Evolutionary conservation across 148 eudicot genomes (phyloP).

Genomic region (Rhododendron kiyosumense): DNA sequence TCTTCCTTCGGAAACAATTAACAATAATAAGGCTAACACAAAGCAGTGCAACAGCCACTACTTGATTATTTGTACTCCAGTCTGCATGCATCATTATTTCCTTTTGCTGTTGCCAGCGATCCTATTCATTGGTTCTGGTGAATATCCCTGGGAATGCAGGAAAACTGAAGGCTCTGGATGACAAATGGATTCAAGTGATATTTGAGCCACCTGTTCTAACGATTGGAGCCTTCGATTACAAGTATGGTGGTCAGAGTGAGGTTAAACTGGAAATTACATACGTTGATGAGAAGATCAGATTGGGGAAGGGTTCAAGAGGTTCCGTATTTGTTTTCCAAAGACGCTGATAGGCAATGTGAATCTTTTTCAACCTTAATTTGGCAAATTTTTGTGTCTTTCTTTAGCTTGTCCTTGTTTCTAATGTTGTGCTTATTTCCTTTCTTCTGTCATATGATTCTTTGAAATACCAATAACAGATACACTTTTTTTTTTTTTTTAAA

Average conservation of each 20-base stretch:
- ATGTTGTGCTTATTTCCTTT: not conserved
- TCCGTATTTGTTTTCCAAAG: constrained; percentile 92
- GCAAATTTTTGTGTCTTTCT: not conserved
- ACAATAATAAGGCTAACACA: not conserved
- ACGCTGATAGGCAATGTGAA: constrained; percentile 15
- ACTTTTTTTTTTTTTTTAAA: not conserved
- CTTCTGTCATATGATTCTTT: not conserved
- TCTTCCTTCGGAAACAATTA: not conserved
- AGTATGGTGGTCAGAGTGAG: constrained; percentile 85
- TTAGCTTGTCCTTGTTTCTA: not conserved
- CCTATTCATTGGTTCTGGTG: not conserved
- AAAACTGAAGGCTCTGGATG: constrained; percentile 74
- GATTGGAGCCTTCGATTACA: constrained; percentile 64
- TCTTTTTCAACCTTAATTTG: not conserved
- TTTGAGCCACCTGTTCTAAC: constrained; percentile 85
- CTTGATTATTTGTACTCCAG: not conserved
- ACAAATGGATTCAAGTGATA: constrained; percentile 83
- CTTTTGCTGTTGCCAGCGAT: not conserved
- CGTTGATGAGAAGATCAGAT: constrained; percentile 78
- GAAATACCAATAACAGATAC: not conserved
- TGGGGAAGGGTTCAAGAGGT: constrained; percentile 92
- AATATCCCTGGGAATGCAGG: constrained; percentile 35
- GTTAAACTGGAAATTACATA: constrained; percentile 90
- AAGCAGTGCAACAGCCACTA: not conserved
- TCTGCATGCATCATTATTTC: not conserved